Conservation (phyloP, 1,139 yeast species). For the Protomyces inundatus region DNA sequence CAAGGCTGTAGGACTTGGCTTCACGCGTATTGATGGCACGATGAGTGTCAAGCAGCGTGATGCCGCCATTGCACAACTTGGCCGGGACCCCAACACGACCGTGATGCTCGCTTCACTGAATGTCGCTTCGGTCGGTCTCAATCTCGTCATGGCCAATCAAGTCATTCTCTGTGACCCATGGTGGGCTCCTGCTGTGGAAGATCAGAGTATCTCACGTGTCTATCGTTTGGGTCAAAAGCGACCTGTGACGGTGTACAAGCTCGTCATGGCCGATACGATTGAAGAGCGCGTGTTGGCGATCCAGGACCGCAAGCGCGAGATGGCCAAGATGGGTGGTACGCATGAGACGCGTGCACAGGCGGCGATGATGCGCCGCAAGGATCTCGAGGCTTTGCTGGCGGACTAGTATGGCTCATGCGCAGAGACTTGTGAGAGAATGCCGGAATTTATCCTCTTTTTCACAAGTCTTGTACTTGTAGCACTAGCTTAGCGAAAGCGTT, state of each 20-base stretch:
- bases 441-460: too few relatives aligned
- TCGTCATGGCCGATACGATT: conserved; percentile 46
- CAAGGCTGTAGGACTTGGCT: conserved; percentile 45
- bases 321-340: conserved; percentile 16
- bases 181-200: conserved; percentile 58
- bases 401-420: neutral
- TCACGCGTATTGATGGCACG: conserved; percentile 42
- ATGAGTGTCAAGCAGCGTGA: conserved; percentile 28
- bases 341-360: conserved; percentile 13
- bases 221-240: conserved; percentile 55
- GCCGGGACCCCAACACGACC: neutral
- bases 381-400: conserved; percentile 13
- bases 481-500: too few relatives aligned
- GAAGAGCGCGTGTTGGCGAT: conserved; percentile 40
- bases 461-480: too few relatives aligned
- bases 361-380: conserved; percentile 3
- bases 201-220: conserved; percentile 59
- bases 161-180: conserved; percentile 57
- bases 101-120: conserved; percentile 54
- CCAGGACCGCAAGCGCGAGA: conserved; percentile 18
- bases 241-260: conserved; percentile 52
- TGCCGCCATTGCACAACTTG: conserved; percentile 15
- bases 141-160: conserved; percentile 52
- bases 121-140: conserved; percentile 57
- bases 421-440: neutral